phyloP scores from a whole-genome alignment of 371 early-diverging fungal species.

The Mortierella sp. region DNA sequence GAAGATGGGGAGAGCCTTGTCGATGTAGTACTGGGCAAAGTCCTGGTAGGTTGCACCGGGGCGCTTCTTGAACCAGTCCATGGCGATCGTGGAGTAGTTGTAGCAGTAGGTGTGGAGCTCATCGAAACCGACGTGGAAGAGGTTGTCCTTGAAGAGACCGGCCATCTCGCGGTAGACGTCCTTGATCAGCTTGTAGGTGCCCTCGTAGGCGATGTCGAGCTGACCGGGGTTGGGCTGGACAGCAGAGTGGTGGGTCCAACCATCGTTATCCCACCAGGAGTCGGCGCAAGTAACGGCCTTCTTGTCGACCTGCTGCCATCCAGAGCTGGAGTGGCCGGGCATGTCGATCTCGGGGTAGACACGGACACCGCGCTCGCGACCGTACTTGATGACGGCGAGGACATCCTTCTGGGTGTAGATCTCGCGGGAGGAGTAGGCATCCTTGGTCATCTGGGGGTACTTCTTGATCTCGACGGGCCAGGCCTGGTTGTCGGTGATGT shows the following conservation, averaged over 20 bases:
- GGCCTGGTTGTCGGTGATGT: constrained; percentile 82
- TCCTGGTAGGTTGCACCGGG: constrained; percentile 35
- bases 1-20: constrained; percentile 56
- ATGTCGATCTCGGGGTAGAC: constrained; percentile 87
- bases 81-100: constrained; percentile 48
- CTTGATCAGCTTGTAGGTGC: constrained; percentile 68
- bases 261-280: constrained; percentile 61
- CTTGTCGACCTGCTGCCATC: constrained; percentile 61
- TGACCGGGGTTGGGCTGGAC: constrained; percentile 85
- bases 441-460: constrained; percentile 76
- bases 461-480: constrained; percentile 78
- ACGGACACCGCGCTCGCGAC: constrained; percentile 80
- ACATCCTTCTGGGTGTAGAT: constrained; percentile 75
- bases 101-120: constrained; percentile 82
- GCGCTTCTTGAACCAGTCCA: constrained; percentile 52
- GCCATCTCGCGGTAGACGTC: constrained; percentile 74
- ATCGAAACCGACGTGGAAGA: constrained; percentile 84
- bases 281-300: constrained; percentile 63
- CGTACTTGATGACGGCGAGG: constrained; percentile 69
- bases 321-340: constrained; percentile 82
- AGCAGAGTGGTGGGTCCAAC: constrained; percentile 62
- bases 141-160: constrained; percentile 71
- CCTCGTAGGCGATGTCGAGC: constrained; percentile 73
- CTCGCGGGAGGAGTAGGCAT: constrained; percentile 69
- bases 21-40: constrained; percentile 48